Conservation (phyloP, 345 rosid species). For the Citrus glauca region DNA sequence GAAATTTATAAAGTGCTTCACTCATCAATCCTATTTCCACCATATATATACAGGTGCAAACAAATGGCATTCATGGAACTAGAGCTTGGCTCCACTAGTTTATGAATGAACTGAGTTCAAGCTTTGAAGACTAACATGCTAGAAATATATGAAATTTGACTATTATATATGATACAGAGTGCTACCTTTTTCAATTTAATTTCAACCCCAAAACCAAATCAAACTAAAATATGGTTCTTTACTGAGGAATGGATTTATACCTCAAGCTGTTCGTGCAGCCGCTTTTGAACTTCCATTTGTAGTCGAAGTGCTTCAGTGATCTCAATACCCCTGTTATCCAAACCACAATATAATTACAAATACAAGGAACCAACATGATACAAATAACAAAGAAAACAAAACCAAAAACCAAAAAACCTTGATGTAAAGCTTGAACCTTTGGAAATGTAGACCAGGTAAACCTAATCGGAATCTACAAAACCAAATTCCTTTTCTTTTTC, state of each 20-base stretch:
- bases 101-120: neutral
- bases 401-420: neutral
- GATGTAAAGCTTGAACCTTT: neutral
- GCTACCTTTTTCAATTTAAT: neutral
- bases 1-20: neutral
- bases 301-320: slow-evolving; percentile 84
- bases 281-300: slow-evolving; percentile 91
- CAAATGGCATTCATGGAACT: neutral
- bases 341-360: slow-evolving; percentile 4
- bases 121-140: neutral
- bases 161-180: neutral
- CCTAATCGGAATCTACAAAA: neutral
- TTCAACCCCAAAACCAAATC: neutral
- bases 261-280: slow-evolving; percentile 95
- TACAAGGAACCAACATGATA: neutral
- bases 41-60: neutral
- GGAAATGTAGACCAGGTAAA: neutral
- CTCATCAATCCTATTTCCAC: neutral
- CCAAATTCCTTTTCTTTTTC: neutral
- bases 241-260: slow-evolving; percentile 33
- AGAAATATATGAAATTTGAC: neutral
- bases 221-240: neutral
- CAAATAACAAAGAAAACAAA: no score
- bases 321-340: slow-evolving; percentile 53
- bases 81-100: neutral